Base-by-base conservation (phyloP, 1,139 yeast species). In the Sporopachydermia cereana region DNA sequence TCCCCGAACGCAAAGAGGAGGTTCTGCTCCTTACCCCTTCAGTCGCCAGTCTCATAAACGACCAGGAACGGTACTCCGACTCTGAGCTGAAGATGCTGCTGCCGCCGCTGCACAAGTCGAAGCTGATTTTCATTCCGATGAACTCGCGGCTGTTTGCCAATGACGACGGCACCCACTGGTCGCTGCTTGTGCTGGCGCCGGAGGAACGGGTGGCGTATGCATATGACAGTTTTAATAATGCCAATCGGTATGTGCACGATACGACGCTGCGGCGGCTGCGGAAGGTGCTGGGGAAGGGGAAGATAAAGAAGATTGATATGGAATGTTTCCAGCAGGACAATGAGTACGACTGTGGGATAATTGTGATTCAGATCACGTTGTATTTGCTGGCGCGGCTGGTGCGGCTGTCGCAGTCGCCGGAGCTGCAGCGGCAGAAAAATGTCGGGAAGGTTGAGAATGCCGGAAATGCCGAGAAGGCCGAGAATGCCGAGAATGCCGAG, bases 341-440 rank as follows among this genome's bases (percentile, higher is more conserved):
- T 56, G 84, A 85, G 0, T 76, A 72, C 44, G 95, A 84, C 56
- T 84, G 94, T 61, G 95, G 95, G 0, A 79, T 82, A 1, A 71
- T 78, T 49, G 77, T 83, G 4, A 71, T 82, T 49, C 73, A 72
- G 44, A 59, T 72, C 20, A 67, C 76, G 0, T 66, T 71, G 0
- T 53, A 65, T 20, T 53, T 74, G 27, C 48, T 73, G 18, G 56
- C 66, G 4, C 57, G 74, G 41, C 48, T 73, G 22, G 47, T 70
- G n/a, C 49, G 53, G 41, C 54, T 56, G 41, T 48, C 50, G 22
- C 53, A 56, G 16, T 51, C 54, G 20, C 53, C 56, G n/a, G 49
- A 44, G 30, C 42, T 45, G 7, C 50, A 48, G 5, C 49, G 45
- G 17, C 44, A 47, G 23, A 48, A 47, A 2, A 22, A 45, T 14